phyloP scores from a whole-genome alignment of 73 alveolate genomes.

The Paramecium tetraurelia region DNA sequence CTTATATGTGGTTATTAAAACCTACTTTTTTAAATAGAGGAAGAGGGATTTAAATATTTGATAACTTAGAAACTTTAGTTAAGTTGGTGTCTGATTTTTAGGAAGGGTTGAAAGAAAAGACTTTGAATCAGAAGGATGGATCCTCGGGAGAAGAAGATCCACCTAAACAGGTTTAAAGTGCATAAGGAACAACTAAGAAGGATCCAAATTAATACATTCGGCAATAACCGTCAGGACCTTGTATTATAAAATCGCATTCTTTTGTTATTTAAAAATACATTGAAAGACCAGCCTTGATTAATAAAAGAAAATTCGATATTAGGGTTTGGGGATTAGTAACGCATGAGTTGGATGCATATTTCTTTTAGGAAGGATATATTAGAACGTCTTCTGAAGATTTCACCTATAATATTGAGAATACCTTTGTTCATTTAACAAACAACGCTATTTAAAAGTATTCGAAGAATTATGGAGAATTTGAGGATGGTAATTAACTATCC shows the following conservation, averaged over 20 bases:
- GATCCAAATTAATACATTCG: not conserved
- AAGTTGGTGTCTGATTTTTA: conserved; percentile 22
- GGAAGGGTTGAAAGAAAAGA: conserved; percentile 49
- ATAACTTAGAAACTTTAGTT: conserved; percentile 59
- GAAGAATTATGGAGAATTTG: conserved; percentile 87
- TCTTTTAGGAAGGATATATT: conserved; percentile 91
- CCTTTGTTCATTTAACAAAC: conserved; percentile 81
- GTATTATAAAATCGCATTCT: conserved; percentile 23
- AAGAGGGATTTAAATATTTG: conserved; percentile 84
- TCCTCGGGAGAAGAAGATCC: conserved; percentile 1
- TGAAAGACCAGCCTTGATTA: conserved; percentile 83
- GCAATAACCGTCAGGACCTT: conserved; percentile 47
- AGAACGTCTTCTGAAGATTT: conserved; percentile 84
- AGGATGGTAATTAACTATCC: conserved; percentile 89
- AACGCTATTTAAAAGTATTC: conserved; percentile 81
- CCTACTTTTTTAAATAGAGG: conserved; percentile 83
- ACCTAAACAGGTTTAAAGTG: conserved; percentile 4
- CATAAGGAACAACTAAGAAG: not conserved
- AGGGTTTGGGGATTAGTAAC: conserved; percentile 92
- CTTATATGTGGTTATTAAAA: conserved; percentile 65
- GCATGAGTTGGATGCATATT: conserved; percentile 78
- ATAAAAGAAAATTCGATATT: conserved; percentile 88
- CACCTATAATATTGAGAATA: conserved; percentile 62
- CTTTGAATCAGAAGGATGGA: conserved; percentile 44
- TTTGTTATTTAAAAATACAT: conserved; percentile 82